Percentiles rank a stretch among this genome's conserved stretches.
phyloP scores from a whole-genome alignment of 495 filamentous ascomycete genomes.

The Lophiostoma macrostomum region DNA sequence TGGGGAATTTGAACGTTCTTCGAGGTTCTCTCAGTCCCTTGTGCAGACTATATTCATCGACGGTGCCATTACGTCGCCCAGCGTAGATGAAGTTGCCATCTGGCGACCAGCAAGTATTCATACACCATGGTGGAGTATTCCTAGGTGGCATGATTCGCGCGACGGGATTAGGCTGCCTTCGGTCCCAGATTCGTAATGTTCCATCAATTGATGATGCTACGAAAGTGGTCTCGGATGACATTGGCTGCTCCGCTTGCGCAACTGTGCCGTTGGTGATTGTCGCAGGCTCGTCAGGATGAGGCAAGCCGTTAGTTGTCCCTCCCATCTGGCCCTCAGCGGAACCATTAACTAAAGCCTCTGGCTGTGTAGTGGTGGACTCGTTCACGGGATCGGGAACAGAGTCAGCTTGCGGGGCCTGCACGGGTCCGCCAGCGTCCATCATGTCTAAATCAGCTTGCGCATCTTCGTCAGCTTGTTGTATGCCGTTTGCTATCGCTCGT shows the following conservation, averaged over 20 bases:
- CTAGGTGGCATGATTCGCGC: slow-evolving; percentile 68
- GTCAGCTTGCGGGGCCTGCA: slow-evolving; percentile 32
- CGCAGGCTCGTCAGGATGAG: slow-evolving; percentile 48
- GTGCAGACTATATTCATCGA: slow-evolving; percentile 90
- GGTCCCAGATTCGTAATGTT: slow-evolving; percentile 86
- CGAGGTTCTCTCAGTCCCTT: slow-evolving; percentile 72
- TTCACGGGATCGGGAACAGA: slow-evolving; percentile 6
- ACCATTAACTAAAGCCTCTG: slow-evolving; percentile 9
- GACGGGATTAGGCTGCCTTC: slow-evolving; percentile 70
- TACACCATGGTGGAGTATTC: slow-evolving; percentile 91
- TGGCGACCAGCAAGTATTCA: slow-evolving; percentile 95
- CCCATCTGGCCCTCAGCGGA: slow-evolving; percentile 13
- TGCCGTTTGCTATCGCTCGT: slow-evolving; percentile 62
- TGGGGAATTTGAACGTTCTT: slow-evolving; percentile 85
- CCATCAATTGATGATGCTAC: slow-evolving; percentile 86
- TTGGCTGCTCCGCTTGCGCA: slow-evolving; percentile 37
- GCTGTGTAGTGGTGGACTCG: slow-evolving; percentile 3
- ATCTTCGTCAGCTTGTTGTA: slow-evolving; percentile 48
- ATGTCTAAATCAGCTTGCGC: slow-evolving; percentile 47
- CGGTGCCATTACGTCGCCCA: slow-evolving; percentile 86
- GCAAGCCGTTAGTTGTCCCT: slow-evolving; percentile 47
- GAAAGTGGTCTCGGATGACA: slow-evolving; percentile 66
- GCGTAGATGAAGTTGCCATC: slow-evolving; percentile 95
- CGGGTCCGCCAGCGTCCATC: slow-evolving; percentile 39
- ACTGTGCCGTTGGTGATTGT: slow-evolving; percentile 28